Conservation (phyloP, 1,139 yeast species). For the Scheffersomyces segobiensis region DNA sequence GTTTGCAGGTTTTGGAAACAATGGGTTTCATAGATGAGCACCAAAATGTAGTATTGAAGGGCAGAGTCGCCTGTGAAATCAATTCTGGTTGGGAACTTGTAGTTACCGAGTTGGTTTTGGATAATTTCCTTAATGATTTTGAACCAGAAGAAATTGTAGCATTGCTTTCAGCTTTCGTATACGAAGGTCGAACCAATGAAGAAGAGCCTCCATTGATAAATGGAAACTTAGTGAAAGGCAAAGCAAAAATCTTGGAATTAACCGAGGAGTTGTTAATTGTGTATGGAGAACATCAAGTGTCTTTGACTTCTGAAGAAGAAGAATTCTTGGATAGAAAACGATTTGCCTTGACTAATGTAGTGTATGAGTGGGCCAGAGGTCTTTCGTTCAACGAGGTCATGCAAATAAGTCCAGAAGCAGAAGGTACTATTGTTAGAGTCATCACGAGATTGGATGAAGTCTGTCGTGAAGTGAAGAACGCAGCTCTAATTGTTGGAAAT, state of each 20-base stretch:
- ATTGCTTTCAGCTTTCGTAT: conserved; percentile 84
- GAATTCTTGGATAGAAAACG: conserved; percentile 81
- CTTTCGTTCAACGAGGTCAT: conserved; percentile 88
- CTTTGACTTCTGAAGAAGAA: conserved; percentile 81
- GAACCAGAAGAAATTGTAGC: conserved; percentile 98
- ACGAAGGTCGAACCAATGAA: conserved; percentile 76
- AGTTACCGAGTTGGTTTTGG: conserved; percentile 83
- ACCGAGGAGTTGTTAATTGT: conserved; percentile 63
- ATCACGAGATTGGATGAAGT: conserved; percentile 92
- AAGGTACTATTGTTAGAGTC: conserved; percentile 97
- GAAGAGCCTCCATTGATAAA: conserved; percentile 66
- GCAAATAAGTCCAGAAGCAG: conserved; percentile 85
- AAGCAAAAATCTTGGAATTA: conserved; percentile 66
- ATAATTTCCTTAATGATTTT: conserved; percentile 88
- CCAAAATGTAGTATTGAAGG: conserved; percentile 80
- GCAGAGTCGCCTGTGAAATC: conserved; percentile 84
- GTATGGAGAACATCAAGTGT: conserved; percentile 67
- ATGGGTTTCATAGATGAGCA: conserved; percentile 76
- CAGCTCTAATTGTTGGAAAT: conserved; percentile 94
- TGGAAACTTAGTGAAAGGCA: conserved; percentile 82
- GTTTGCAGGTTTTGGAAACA: conserved; percentile 72
- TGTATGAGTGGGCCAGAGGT: conserved; percentile 98
- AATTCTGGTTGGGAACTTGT: conserved; percentile 90
- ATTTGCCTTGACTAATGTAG: conserved; percentile 89
- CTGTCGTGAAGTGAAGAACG: conserved; percentile 91